Percentiles rank a stretch among this genome's conserved stretches.
These are phyloP conservation scores for Botrytis medusae DNA, from an alignment of 2,329 filamentous ascomycete genomes.

Conservation along the genomic window DNA sequence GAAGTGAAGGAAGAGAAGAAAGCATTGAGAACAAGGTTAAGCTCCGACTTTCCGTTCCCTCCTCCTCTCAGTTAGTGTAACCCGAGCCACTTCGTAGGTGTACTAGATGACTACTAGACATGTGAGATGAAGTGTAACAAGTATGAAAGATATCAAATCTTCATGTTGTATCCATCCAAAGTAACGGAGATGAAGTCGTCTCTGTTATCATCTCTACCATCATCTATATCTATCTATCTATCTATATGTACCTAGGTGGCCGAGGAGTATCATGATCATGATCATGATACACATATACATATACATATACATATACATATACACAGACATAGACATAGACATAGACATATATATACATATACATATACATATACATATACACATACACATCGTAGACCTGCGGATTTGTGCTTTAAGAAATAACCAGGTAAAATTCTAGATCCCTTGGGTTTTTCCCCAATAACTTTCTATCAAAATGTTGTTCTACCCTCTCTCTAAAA, in stretches of 20 bases:
- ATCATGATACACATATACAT: too few species aligned
- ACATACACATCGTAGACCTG: background rate
- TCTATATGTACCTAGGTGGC: background rate
- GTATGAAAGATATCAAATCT: background rate
- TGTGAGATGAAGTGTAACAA: background rate
- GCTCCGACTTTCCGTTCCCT: background rate
- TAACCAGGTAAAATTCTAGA: background rate
- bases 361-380: too few species aligned
- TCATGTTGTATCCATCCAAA: background rate
- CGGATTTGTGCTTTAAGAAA: background rate
- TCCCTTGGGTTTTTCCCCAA: background rate
- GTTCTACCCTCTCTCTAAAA: background rate
- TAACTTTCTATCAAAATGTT: background rate
- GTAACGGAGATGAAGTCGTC: background rate
- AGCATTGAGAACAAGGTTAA: background rate
- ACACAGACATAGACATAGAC: too few species aligned
- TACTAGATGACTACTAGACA: background rate
- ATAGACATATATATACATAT: too few species aligned
- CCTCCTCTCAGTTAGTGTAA: background rate
- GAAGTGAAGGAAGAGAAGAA: background rate
- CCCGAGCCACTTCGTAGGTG: background rate
- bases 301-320: too few species aligned
- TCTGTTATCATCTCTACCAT: background rate
- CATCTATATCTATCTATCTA: too few species aligned
- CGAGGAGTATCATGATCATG: background rate